These are phyloP conservation scores for Coprinopsis marcescibilis DNA, from an alignment of 768 basidiomycete species.

Conservation along the genomic window DNA sequence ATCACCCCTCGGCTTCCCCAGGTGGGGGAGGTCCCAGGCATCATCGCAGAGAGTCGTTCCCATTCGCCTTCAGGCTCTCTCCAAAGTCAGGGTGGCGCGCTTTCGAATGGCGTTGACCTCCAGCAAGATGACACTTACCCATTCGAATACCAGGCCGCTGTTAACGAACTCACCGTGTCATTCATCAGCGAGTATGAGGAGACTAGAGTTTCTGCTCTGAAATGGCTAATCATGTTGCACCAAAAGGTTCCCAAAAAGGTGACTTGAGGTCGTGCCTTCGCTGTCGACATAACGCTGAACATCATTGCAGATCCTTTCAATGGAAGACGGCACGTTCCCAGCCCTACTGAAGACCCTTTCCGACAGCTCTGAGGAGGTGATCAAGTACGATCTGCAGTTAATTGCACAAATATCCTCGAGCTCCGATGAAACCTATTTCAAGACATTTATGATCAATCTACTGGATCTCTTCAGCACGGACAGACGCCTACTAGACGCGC, in stretches of 20 bases:
- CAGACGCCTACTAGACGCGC: slow-evolving; percentile 77
- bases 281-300: too few species aligned
- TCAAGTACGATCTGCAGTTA: slow-evolving; percentile 93
- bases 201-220: slow-evolving; percentile 89
- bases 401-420: slow-evolving; percentile 95
- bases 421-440: slow-evolving; percentile 95
- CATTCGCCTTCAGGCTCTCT: slow-evolving; percentile 52
- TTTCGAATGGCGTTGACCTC: slow-evolving; percentile 20
- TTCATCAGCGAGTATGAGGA: slow-evolving; percentile 97
- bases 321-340: slow-evolving; percentile 97
- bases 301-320: slow-evolving; percentile 70
- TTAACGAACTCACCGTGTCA: slow-evolving; percentile 87
- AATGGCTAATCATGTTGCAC: slow-evolving; percentile 98
- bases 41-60: slow-evolving; percentile 44
- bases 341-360: slow-evolving; percentile 93
- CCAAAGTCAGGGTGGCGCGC: slow-evolving; percentile 21
- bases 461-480: slow-evolving; percentile 95
- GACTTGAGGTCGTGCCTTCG: too few species aligned
- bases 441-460: slow-evolving; percentile 91
- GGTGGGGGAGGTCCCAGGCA: slow-evolving; percentile 10
- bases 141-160: slow-evolving; percentile 90
- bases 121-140: slow-evolving; percentile 48
- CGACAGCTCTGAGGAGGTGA: slow-evolving; percentile 95
- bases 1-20: slow-evolving; percentile 29
- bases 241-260: slow-evolving; percentile 97